Conservation (phyloP, 2,329 filamentous ascomycete species). For the Ilyonectria sp. region DNA sequence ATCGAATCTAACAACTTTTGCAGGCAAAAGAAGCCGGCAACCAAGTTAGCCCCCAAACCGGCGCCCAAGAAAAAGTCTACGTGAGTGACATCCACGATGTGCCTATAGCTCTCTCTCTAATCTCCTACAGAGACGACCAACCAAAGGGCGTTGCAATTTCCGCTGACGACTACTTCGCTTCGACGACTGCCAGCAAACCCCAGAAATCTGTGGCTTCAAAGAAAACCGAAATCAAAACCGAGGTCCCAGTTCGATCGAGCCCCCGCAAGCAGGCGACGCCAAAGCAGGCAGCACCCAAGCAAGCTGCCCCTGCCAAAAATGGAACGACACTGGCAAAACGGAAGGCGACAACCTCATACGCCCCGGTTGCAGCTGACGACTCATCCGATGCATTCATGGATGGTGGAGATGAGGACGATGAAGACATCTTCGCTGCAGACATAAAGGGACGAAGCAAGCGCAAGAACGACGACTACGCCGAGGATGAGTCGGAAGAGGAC, state of each 20-base stretch:
- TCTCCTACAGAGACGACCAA: conserved; percentile 54
- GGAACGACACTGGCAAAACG: conserved; percentile 56
- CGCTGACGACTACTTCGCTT: conserved; percentile 71
- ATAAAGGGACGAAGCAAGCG: conserved; percentile 76
- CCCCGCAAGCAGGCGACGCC: conserved; percentile 62
- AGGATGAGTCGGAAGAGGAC: conserved; percentile 82
- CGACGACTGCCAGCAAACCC: conserved; percentile 59
- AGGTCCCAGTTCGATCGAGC: conserved; percentile 66
- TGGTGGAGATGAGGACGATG: conserved; percentile 78
- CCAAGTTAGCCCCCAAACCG: conserved; percentile 67
- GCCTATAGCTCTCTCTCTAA: conserved; percentile 14
- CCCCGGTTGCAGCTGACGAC: conserved; percentile 60
- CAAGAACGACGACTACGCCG: conserved; percentile 82
- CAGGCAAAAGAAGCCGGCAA: conserved; percentile 67
- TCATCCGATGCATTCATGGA: conserved; percentile 74
- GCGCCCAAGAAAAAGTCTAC: conserved; percentile 69
- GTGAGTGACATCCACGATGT: conserved; percentile 53
- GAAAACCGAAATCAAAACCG: conserved; percentile 59
- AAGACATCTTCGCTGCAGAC: conserved; percentile 88
- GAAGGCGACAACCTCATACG: conserved; percentile 58
- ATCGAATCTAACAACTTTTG: conserved; percentile 32
- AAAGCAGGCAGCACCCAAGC: conserved; percentile 51
- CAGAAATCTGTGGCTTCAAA: conserved; percentile 56
- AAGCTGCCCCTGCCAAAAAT: conserved; percentile 49
- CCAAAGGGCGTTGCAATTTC: conserved; percentile 67